phyloP scores from a whole-genome alignment of 2,329 filamentous ascomycete genomes.

The Cladosporium colombiae region DNA sequence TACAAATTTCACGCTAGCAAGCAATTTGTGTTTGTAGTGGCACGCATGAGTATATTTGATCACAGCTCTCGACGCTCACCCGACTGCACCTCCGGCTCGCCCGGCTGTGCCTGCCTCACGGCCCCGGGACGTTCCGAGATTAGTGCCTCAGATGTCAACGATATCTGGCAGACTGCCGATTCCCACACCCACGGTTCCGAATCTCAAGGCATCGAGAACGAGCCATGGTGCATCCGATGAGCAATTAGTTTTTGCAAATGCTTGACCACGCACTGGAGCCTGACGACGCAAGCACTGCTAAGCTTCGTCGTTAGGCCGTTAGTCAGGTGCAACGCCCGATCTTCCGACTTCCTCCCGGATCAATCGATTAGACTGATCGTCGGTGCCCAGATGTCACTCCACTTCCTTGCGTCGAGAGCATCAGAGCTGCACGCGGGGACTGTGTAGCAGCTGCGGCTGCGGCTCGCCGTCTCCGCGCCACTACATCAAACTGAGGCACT shows the following conservation, averaged over 20 bases:
- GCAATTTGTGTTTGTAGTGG: background rate
- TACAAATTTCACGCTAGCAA: conserved; percentile 3
- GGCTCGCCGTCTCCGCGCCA: background rate
- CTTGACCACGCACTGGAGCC: background rate
- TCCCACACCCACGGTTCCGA: background rate
- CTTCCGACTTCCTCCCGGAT: background rate
- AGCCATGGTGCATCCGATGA: background rate
- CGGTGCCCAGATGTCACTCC: background rate
- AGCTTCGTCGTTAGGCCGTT: background rate
- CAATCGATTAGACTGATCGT: background rate
- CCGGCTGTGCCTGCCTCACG: background rate
- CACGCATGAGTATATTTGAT: background rate
- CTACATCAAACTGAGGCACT: background rate
- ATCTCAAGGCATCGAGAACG: background rate
- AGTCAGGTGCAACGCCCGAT: background rate
- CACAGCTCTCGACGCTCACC: background rate
- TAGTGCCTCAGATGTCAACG: background rate
- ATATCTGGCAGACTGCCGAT: background rate
- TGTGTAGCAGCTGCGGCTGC: background rate
- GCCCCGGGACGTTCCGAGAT: background rate
- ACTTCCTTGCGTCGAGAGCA: background rate
- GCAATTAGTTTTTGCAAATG: background rate
- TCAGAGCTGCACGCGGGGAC: background rate
- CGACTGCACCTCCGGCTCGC: background rate
- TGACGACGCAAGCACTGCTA: background rate